Evolutionary conservation across 225 moss, liverwort and hornwort genomes (phyloP).

Genomic region (Straminergon stramineum): DNA sequence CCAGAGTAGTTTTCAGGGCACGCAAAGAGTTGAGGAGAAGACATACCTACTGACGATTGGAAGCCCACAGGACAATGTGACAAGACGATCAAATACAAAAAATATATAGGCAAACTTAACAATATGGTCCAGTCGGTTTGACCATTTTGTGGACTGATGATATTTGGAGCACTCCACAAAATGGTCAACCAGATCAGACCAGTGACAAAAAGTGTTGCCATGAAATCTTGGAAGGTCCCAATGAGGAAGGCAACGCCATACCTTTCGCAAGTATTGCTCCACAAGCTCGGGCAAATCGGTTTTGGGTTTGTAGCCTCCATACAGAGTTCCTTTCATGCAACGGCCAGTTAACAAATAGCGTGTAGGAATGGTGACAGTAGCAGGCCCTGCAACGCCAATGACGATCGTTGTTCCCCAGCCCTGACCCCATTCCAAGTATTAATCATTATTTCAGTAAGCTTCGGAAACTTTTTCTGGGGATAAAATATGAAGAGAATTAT

Average conservation of each 20-base stretch:
- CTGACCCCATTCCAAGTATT: constrained; percentile 15
- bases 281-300: constrained; percentile 71
- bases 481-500: background rate
- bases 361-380: constrained; percentile 39
- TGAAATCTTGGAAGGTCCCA: background rate
- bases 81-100: background rate
- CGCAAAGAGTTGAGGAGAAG: background rate
- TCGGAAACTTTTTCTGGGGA: background rate
- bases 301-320: constrained; percentile 77
- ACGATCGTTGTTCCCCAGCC: constrained; percentile 64
- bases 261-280: constrained; percentile 68
- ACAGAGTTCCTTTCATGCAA: constrained; percentile 50
- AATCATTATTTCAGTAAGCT: background rate
- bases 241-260: background rate
- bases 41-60: background rate
- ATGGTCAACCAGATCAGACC: background rate
- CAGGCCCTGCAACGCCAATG: constrained; percentile 45
- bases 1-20: background rate
- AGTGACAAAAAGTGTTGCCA: background rate
- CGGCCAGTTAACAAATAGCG: constrained; percentile 46
- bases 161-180: background rate
- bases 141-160: background rate
- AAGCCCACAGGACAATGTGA: background rate
- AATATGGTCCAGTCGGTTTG: background rate
- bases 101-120: background rate